Evolutionary conservation across 768 basidiomycete species (phyloP).

Genomic region (Termitomyces eurrhizus): DNA sequence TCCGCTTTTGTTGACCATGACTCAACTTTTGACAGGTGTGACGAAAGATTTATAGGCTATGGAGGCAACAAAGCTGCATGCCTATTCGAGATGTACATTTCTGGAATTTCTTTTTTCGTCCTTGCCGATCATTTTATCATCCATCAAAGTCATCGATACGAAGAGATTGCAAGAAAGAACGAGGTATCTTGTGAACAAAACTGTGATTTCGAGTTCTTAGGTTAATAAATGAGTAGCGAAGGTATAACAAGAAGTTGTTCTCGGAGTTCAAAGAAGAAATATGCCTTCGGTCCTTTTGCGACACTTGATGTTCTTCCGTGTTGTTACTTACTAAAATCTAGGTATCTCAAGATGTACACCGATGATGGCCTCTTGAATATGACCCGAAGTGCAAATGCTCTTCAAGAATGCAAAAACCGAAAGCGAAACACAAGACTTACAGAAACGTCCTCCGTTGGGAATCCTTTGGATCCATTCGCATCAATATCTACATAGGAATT

Average conservation of each 20-base stretch:
- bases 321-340: constrained; percentile 18
- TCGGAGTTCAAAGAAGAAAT: constrained; percentile 75
- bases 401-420: constrained; percentile 62
- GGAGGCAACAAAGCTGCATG: constrained; percentile 94
- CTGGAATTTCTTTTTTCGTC: constrained; percentile 81
- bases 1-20: neutral
- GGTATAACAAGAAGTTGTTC: constrained; percentile 73
- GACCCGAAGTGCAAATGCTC: constrained; percentile 47
- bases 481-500: neutral
- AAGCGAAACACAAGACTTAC: constrained; percentile 44
- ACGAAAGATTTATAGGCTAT: constrained; percentile 88
- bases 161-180: constrained; percentile 65
- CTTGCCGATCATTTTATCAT: constrained; percentile 85
- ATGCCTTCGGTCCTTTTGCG: constrained; percentile 49
- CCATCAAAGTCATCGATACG: constrained; percentile 82
- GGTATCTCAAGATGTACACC: constrained; percentile 62
- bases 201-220: neutral
- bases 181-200: constrained; percentile 42
- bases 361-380: constrained; percentile 47
- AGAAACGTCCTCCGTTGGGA: constrained; percentile 25
- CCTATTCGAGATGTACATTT: constrained; percentile 86
- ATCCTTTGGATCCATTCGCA: neutral
- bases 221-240: constrained; percentile 42
- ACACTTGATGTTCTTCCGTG: neutral
- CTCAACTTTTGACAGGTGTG: constrained; percentile 57